Base-by-base conservation (phyloP, 1,284 basidiomycete genomes). In the Rhodotorula mucilaginosa region DNA sequence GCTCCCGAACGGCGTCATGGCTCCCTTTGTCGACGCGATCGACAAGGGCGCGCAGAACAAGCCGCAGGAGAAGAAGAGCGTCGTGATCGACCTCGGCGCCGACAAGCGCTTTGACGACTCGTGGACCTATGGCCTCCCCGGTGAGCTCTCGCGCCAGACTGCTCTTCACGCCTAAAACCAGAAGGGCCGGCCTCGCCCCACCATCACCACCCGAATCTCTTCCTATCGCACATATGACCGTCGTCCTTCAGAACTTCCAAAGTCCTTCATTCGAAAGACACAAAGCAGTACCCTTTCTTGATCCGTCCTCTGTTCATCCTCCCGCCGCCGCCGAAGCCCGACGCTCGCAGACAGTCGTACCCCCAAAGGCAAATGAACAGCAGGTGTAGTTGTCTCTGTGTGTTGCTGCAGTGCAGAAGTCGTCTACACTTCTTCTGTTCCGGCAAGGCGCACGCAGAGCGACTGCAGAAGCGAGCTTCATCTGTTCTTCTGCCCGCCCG, bases 111-210 rank as follows among this genome's bases (percentile, higher is more conserved):
- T 99, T 81, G 93, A 97, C 85, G 84, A 88, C 61, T 89, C 87
- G 63, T 99, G 96, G 96, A 92, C 91, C 73, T 99, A 99, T 81
- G 96, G 96, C 78, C 88, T 99, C 83, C 96, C 97, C 83, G 96
- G 97, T 99, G 87, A 91, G 94, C 83, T 79, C 58, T 58, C 57
- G 44, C 23, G 12, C 51, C 29, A 13, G n/a, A 19, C 23, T 16
- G n/a, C 59, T 12, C 46, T 46, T 39, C 31, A n/a, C 18, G 59
- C 47, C 31, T 29, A 26, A 31, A 18, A 5, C 34, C 34, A 26
- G 26, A 15, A 16, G 21, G 19, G 29, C 34, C 21, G 16, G 12
- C 23, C 12, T 13, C 39, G 10, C 39, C 39, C 5, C 13, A 23
- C 10, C 58, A 4, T n/a, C 39, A 16, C 29, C 16, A n/a, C n/a